Evolutionary conservation across 495 filamentous ascomycete species (phyloP), one percentile per base, ranked within the genome.

Genomic region (Pseudevernia furfuracea): DNA sequence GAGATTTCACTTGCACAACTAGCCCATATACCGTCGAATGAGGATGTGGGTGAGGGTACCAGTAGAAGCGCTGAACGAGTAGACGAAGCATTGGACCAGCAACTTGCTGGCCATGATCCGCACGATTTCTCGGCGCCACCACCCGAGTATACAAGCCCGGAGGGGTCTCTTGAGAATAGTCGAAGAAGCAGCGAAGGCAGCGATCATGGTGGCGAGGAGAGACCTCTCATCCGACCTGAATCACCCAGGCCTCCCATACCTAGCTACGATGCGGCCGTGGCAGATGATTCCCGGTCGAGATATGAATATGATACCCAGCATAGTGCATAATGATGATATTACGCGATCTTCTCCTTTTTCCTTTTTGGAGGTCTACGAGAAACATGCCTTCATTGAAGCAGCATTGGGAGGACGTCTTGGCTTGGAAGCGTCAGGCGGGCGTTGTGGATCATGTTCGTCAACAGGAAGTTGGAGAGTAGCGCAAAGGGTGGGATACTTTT

Each of bases 1-100:
- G 94, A 98, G 71, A 98, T 98, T 64, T 96, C 92, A 7, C 85
- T 98, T 34, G 91, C 94, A 14, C 83, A 84, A 69, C 75, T 88
- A 41, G 82, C 87, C 41, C 90, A 88, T 59, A 83, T 89, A 36
- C 82, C 86, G 56, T 84, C 88, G 4, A 79, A 89, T 57, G 89
- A 92, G 64, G 87, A 89, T 71, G 76, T 78, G 28, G 91, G 89
- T n/a, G 91, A 94, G 74, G 84, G 85, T 6, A 84, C 84, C 30
- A 93, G 87, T 68, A 74, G 77, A n/a, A 78, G 80, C 63, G 79
- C 74, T 58, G 76, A 80, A 34, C 75, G 74, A 23, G 72, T 69
- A 41, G 68, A 69, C 9, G 72, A 72, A 19, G 70, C 67, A 74
- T 52, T 66, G 74, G 34, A 68, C 72, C 49, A 53, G 44, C 67